phyloP scores from a whole-genome alignment of 2,329 filamentous ascomycete genomes.

The Hymenoscyphus albidus region DNA sequence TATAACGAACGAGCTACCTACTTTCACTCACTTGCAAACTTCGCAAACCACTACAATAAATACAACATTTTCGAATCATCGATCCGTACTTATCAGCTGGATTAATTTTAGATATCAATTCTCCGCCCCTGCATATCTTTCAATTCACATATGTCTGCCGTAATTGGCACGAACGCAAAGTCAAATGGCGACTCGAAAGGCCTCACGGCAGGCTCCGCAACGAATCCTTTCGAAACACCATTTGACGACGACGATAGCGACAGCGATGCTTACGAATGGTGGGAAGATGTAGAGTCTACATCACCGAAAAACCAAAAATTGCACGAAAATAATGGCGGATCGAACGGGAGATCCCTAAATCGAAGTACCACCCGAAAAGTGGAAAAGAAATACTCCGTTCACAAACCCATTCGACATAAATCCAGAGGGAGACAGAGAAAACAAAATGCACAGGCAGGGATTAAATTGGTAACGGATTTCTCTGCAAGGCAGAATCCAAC shows the following conservation, averaged over 20 bases:
- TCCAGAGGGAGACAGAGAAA: conserved; percentile 59
- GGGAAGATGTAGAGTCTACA: conserved; percentile 29
- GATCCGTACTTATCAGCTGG: neutral
- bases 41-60: neutral
- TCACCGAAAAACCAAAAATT: conserved; percentile 26
- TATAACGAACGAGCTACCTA: conserved; percentile 1
- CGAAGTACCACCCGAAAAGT: conserved; percentile 20
- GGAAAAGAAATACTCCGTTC: conserved; percentile 32
- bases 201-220: conserved; percentile 15
- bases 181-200: conserved; percentile 12
- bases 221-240: conserved; percentile 28
- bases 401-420: conserved; percentile 42
- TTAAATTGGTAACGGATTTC: conserved; percentile 68
- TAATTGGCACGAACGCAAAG: conserved; percentile 1
- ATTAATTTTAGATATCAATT: neutral
- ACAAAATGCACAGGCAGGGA: conserved; percentile 58
- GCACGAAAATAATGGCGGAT: conserved; percentile 17
- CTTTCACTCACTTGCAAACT: neutral
- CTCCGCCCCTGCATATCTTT: neutral
- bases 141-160: conserved; percentile 21
- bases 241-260: conserved; percentile 24
- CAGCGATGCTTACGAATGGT: conserved; percentile 30
- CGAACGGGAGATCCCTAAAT: conserved; percentile 14
- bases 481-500: conserved; percentile 45
- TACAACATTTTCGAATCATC: neutral